These are phyloP conservation scores for Sarcomyxa edulis DNA, from an alignment of 768 basidiomycete species.

Conservation along the genomic window DNA sequence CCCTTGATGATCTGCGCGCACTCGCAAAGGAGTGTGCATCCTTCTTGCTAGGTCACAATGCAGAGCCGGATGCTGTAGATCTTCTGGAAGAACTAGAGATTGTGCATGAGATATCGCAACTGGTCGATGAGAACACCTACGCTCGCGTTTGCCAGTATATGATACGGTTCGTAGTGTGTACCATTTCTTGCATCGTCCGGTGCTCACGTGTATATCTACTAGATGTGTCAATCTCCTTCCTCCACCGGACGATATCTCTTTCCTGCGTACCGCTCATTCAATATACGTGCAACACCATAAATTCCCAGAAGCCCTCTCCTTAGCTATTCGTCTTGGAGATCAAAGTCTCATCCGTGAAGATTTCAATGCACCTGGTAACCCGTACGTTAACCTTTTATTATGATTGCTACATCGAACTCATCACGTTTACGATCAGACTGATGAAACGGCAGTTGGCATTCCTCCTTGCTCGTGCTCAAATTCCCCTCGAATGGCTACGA, in stretches of 20 bases:
- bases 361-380: slow-evolving; percentile 86
- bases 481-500: slow-evolving; percentile 87
- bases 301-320: slow-evolving; percentile 85
- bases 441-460: slow-evolving; percentile 97
- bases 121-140: slow-evolving; percentile 87
- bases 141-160: slow-evolving; percentile 92
- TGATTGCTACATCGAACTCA: neutral
- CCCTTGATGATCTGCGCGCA: slow-evolving; percentile 67
- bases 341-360: slow-evolving; percentile 77
- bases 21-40: slow-evolving; percentile 82
- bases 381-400: slow-evolving; percentile 47
- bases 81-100: slow-evolving; percentile 91
- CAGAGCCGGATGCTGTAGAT: slow-evolving; percentile 97
- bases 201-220: slow-evolving; percentile 4
- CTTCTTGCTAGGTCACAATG: slow-evolving; percentile 91
- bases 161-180: slow-evolving; percentile 60
- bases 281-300: slow-evolving; percentile 86
- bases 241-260: slow-evolving; percentile 87
- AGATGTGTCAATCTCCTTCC: slow-evolving; percentile 88
- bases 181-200: neutral
- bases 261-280: slow-evolving; percentile 82
- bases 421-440: slow-evolving; percentile 32
- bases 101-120: slow-evolving; percentile 65
- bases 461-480: slow-evolving; percentile 86
- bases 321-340: slow-evolving; percentile 84